Conservation (phyloP, 2,329 filamentous ascomycete genomes). For the Phyllosticta paracitricarpa region DNA sequence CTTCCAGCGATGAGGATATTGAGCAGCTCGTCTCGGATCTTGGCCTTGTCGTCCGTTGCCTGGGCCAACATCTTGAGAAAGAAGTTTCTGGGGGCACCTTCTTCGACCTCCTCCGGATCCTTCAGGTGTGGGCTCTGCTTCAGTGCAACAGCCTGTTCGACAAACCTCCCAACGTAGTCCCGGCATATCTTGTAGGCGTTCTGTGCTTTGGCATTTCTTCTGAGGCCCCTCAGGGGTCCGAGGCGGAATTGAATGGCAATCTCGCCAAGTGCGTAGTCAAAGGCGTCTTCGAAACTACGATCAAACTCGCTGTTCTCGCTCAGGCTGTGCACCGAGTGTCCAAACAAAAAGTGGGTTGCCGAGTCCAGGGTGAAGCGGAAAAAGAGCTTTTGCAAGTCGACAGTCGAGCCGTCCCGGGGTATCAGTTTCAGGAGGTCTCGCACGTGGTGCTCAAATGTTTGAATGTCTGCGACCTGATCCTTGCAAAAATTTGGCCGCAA, state of each 20-base stretch:
- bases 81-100: conserved; percentile 25
- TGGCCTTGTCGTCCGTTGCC: conserved; percentile 33
- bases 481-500: conserved; percentile 45
- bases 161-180: conserved; percentile 36
- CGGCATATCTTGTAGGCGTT: conserved; percentile 16
- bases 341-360: conserved; percentile 40
- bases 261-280: not conserved
- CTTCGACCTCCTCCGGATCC: conserved; percentile 18
- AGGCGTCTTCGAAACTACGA: not conserved
- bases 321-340: conserved; percentile 24
- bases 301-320: not conserved
- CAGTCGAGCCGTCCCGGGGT: conserved; percentile 37
- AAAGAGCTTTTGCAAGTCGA: conserved; percentile 34
- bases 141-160: conserved; percentile 35
- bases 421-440: conserved; percentile 47
- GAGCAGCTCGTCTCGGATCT: conserved; percentile 35
- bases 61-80: conserved; percentile 38
- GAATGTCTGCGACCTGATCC: conserved; percentile 43
- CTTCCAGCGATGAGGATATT: conserved; percentile 35
- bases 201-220: not conserved
- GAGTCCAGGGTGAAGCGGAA: conserved; percentile 40
- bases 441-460: conserved; percentile 52
- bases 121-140: conserved; percentile 14
- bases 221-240: not conserved
- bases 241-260: not conserved